A percentile compares a stretch with the other conserved stretches of the same genome.
Conservation (phyloP, 2,329 filamentous ascomycete species). For the Sodiomyces alkalinus region DNA sequence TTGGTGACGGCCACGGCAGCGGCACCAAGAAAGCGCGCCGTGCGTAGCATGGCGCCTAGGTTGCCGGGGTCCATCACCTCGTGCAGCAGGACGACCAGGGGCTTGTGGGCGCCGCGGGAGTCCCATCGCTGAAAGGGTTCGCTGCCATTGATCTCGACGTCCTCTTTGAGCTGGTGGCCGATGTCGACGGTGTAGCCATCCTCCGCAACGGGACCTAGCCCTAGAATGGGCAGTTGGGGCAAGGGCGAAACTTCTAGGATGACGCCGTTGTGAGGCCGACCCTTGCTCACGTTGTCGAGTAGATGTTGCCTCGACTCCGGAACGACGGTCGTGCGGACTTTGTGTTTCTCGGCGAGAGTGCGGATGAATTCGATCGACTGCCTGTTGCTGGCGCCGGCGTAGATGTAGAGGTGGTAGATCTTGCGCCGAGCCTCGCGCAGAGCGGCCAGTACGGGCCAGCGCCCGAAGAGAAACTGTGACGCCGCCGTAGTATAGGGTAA, state of each 20-base stretch:
- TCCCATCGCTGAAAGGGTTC: conserved; percentile 29
- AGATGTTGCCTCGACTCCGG: conserved; percentile 45
- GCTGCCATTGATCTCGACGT: conserved; percentile 56
- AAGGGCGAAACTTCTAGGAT: conserved; percentile 78
- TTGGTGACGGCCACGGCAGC: conserved; percentile 68
- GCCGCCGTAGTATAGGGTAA: conserved; percentile 60
- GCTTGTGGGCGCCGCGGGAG: conserved; percentile 34
- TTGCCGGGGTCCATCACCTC: conserved; percentile 78
- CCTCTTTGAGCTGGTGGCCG: conserved; percentile 58
- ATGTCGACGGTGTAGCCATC: conserved; percentile 44
- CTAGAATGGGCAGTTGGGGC: conserved; percentile 51
- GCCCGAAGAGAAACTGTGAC: conserved; percentile 84
- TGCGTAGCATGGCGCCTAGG: conserved; percentile 75
- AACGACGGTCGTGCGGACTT: conserved; percentile 43
- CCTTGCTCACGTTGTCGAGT: conserved; percentile 70
- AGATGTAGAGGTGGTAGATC: conserved; percentile 74
- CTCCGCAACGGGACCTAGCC: conserved; percentile 34
- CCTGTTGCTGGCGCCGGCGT: conserved; percentile 40
- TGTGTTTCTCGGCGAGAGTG: conserved; percentile 28
- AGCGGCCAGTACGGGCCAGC: conserved; percentile 65
- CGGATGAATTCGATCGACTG: conserved; percentile 32
- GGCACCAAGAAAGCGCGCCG: conserved; percentile 79
- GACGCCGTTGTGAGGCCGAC: conserved; percentile 79
- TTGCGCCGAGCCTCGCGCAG: conserved; percentile 51
- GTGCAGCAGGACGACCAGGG: conserved; percentile 60